Conservation (phyloP, 768 basidiomycete species). For the Mycena pura region DNA sequence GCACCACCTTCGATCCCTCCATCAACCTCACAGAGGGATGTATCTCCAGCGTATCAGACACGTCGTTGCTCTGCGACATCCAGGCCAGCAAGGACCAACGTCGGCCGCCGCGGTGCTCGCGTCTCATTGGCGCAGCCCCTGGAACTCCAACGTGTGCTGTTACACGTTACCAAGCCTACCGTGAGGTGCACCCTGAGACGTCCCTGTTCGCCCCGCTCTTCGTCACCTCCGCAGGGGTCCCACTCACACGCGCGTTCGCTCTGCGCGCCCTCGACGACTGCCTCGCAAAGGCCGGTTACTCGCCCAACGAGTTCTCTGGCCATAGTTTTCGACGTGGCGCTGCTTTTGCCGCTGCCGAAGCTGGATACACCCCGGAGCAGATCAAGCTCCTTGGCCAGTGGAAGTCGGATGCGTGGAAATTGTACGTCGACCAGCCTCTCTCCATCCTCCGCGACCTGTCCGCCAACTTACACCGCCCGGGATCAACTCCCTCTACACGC, state of each 20-base stretch:
- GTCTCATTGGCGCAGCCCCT: background rate
- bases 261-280: background rate
- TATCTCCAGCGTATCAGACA: background rate
- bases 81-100: background rate
- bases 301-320: background rate
- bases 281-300: background rate
- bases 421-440: background rate
- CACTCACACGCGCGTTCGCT: background rate
- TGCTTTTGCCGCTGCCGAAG: background rate
- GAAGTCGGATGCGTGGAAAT: background rate
- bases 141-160: background rate
- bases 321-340: background rate
- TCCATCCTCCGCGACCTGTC: background rate
- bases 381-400: background rate
- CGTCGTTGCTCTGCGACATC: background rate
- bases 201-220: background rate
- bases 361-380: background rate
- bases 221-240: background rate
- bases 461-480: background rate
- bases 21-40: slow-evolving; percentile 6
- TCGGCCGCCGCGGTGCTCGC: background rate
- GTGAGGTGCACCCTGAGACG: background rate
- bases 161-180: background rate
- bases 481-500: background rate
- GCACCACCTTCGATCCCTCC: background rate